These are phyloP conservation scores for Aristolochia fimbriata DNA, from an alignment of 164 flowering plant genomes.

Conservation along the genomic window DNA sequence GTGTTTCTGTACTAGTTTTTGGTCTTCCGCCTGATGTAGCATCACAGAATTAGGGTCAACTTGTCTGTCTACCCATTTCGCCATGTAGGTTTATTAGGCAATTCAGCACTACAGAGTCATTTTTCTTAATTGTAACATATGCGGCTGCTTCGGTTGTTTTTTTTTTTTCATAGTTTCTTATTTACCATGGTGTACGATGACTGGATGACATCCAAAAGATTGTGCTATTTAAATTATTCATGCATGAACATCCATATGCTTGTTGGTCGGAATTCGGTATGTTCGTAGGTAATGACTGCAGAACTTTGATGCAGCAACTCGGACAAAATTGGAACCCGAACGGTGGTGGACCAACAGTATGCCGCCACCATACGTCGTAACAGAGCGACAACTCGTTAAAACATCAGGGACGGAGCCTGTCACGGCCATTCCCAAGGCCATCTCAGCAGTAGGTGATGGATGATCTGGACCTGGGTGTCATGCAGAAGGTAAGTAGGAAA, in stretches of 20 bases:
- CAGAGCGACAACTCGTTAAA: too few relatives aligned
- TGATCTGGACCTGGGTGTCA: too few relatives aligned
- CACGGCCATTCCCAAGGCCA: too few relatives aligned
- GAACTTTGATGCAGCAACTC: not conserved
- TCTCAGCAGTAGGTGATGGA: too few relatives aligned
- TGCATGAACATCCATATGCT: not conserved
- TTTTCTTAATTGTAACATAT: constrained; percentile 60
- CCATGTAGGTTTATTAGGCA: constrained; percentile 3
- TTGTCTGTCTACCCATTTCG: not conserved
- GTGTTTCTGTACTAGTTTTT: not conserved
- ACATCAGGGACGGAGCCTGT: too few relatives aligned
- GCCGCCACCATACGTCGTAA: too few relatives aligned
- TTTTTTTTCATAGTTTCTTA: not conserved
- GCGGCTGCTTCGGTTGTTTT: constrained; percentile 29
- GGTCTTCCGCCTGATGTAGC: not conserved
- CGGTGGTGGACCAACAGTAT: too few relatives aligned
- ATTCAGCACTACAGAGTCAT: constrained; percentile 17
- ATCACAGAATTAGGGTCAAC: too few relatives aligned
- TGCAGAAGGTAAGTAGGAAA: too few relatives aligned
- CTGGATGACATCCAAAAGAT: not conserved
- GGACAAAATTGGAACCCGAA: too few relatives aligned
- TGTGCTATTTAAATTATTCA: not conserved
- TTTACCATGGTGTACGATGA: not conserved
- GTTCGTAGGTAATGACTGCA: not conserved
- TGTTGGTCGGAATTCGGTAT: not conserved